These are phyloP conservation scores for Brassica cretica DNA, from an alignment of 345 rosid species.

Conservation along the genomic window DNA sequence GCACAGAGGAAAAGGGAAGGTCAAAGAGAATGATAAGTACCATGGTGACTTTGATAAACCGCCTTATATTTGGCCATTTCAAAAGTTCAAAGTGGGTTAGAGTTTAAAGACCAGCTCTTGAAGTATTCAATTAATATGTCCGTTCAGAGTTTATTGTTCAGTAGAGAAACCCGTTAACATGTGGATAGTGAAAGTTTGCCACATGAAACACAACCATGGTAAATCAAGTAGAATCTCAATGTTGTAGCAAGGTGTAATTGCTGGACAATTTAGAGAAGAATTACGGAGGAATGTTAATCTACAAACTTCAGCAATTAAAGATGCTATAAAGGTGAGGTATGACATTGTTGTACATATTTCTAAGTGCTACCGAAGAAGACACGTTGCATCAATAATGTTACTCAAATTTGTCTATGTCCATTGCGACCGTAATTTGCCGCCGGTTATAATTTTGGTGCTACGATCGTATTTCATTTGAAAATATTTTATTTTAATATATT, in stretches of 20 bases:
- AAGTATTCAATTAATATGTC: neutral
- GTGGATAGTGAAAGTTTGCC: neutral
- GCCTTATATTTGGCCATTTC: neutral
- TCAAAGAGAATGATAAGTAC: too few species aligned
- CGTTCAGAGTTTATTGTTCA: neutral
- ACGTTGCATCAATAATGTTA: neutral
- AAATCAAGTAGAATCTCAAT: neutral
- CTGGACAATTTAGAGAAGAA: neutral
- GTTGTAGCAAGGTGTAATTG: neutral
- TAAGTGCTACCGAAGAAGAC: neutral
- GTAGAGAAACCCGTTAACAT: neutral
- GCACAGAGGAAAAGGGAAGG: too few species aligned
- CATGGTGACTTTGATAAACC: neutral
- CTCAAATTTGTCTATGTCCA: too few species aligned
- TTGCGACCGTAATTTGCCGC: too few species aligned
- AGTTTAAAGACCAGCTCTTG: neutral
- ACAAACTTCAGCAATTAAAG: neutral
- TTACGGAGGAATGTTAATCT: neutral
- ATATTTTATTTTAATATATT: too few species aligned
- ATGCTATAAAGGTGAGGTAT: neutral
- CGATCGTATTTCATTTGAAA: too few species aligned
- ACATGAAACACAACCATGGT: neutral
- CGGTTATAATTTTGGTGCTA: too few species aligned
- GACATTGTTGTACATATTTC: too few species aligned
- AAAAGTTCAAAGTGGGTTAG: neutral